Conservation (phyloP, 2,329 filamentous ascomycete genomes). For the Albifimbria verrucaria region DNA sequence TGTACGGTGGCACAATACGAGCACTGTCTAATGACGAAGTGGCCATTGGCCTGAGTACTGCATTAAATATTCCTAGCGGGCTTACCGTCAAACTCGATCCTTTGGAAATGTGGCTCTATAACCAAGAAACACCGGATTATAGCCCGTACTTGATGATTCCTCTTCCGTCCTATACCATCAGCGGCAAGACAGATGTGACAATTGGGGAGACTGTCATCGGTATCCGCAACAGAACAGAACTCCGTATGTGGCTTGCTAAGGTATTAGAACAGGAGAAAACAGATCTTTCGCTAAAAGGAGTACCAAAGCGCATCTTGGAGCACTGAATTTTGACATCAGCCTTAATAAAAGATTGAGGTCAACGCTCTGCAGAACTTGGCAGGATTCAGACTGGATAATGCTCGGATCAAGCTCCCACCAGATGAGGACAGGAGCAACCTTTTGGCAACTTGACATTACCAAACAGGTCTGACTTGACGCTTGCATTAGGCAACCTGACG, state of each 20-base stretch:
- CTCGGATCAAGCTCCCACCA: constrained; percentile 36
- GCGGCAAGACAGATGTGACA: constrained; percentile 32
- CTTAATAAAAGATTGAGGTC: constrained; percentile 40
- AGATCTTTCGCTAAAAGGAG: constrained; percentile 35
- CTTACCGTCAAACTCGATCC: constrained; percentile 34
- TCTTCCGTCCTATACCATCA: constrained; percentile 27
- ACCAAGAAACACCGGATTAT: constrained; percentile 25
- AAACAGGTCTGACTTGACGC: constrained; percentile 39
- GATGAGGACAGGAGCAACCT: constrained; percentile 38
- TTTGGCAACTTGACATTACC: constrained; percentile 39
- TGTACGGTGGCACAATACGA: constrained; percentile 31
- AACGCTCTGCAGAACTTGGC: constrained; percentile 35
- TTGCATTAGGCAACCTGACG: constrained; percentile 43
- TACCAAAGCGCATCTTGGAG: constrained; percentile 34
- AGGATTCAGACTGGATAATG: constrained; percentile 34
- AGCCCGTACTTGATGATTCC: constrained; percentile 18
- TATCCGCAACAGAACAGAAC: constrained; percentile 35
- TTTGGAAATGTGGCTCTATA: constrained; percentile 36
- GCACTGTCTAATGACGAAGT: constrained; percentile 28
- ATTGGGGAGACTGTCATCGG: constrained; percentile 30
- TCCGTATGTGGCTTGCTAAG: constrained; percentile 33
- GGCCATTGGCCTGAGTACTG: constrained; percentile 32
- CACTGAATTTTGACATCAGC: constrained; percentile 30
- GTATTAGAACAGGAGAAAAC: constrained; percentile 35
- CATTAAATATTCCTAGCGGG: constrained; percentile 29